A percentile compares a stretch with the other conserved stretches of the same genome.
Conservation (phyloP, 2,329 filamentous ascomycete species). For the Aspergillus fumigatus region DNA sequence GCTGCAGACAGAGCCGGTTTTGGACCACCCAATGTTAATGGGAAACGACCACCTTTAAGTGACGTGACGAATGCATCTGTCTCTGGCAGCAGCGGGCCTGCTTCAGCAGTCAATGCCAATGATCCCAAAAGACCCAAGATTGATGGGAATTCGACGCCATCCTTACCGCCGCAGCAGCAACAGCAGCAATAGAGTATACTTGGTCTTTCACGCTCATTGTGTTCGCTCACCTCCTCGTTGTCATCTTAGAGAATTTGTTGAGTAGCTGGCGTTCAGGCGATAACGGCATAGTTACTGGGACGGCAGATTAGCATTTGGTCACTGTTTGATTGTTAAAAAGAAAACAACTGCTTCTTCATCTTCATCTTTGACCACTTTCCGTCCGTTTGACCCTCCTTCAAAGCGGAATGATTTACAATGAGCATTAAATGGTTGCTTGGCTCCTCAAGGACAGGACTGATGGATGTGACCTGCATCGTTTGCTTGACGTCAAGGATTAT, state of each 20-base stretch:
- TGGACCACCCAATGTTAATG: constrained; percentile 30
- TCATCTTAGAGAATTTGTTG: background rate
- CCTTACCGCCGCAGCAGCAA: constrained; percentile 14
- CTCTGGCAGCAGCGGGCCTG: constrained; percentile 16
- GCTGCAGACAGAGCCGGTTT: constrained; percentile 16
- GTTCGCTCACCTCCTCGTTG: background rate
- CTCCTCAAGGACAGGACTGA: background rate
- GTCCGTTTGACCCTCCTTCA: background rate
- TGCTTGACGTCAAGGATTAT: background rate
- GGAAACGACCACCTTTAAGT: constrained; percentile 41
- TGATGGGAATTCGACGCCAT: constrained; percentile 14
- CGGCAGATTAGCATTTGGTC: background rate
- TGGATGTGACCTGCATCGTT: background rate
- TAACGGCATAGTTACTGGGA: background rate
- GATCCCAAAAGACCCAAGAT: constrained; percentile 32
- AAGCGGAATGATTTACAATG: background rate
- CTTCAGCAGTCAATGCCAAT: constrained; percentile 20
- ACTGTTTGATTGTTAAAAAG: background rate
- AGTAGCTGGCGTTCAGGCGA: background rate
- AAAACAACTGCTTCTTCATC: background rate
- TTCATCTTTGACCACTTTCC: background rate
- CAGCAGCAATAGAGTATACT: background rate
- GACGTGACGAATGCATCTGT: constrained; percentile 41
- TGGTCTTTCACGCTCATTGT: background rate
- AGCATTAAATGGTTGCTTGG: background rate